Evolutionary conservation across 139 green algal genomes (phyloP).

Genomic region (Zygnema cylindricum): DNA sequence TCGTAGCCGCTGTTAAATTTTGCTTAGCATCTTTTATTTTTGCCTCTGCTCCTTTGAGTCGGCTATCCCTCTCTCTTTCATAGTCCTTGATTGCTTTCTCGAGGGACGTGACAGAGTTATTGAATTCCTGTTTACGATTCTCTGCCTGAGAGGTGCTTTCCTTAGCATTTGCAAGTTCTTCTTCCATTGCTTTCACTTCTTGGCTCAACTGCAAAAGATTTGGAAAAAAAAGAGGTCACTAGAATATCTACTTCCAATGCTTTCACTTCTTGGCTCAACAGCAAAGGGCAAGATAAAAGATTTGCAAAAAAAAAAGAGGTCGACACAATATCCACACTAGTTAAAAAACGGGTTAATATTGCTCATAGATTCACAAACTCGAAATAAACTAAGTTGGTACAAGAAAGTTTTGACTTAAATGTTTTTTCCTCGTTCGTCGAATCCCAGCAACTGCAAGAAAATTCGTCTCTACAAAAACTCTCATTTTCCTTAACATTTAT

Average conservation of each 20-base stretch:
- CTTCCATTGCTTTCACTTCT: slow-evolving; percentile 66
- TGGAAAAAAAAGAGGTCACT: too few relatives aligned
- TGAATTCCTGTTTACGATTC: slow-evolving; percentile 71
- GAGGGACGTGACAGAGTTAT: slow-evolving; percentile 74
- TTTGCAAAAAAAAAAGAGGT: too few relatives aligned
- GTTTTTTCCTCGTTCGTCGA: too few relatives aligned
- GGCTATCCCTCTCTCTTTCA: slow-evolving; percentile 74
- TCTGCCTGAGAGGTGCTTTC: slow-evolving; percentile 55
- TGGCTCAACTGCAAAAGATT: slow-evolving; percentile 63
- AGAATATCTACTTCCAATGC: slow-evolving; percentile 66
- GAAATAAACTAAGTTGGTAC: too few relatives aligned
- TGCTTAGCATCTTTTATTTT: slow-evolving; percentile 75
- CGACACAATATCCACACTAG: too few relatives aligned
- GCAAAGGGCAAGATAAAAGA: too few relatives aligned
- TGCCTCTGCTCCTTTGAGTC: slow-evolving; percentile 57
- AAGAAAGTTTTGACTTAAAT: too few relatives aligned
- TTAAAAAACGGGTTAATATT: too few relatives aligned
- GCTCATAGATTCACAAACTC: too few relatives aligned
- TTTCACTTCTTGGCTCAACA: slow-evolving; percentile 69
- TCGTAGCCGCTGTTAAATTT: slow-evolving; percentile 61
- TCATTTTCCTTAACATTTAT: too few relatives aligned
- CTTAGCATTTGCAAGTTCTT: slow-evolving; percentile 52
- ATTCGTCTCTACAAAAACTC: too few relatives aligned
- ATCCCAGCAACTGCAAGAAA: too few relatives aligned
- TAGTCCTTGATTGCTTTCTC: slow-evolving; percentile 83